Evolutionary conservation across 139 green algal species (phyloP), one percentile per base, ranked within the genome.

Genomic region (Klebsormidium nitens): DNA sequence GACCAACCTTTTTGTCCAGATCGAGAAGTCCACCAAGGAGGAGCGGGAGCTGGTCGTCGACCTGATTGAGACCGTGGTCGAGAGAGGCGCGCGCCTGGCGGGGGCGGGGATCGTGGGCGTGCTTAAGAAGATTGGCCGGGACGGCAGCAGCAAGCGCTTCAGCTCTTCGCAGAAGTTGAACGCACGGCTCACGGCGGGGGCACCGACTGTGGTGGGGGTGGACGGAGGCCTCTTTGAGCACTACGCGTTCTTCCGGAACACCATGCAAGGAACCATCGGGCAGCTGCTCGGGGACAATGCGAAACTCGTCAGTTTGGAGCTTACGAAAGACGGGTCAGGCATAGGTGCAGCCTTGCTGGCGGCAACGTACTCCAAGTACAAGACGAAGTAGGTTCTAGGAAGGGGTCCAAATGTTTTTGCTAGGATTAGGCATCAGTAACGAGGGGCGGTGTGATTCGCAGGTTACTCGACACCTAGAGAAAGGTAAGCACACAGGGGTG

Each of bases 151-250:
- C n/a, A n/a, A n/a, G n/a, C n/a, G n/a, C n/a, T n/a, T n/a, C n/a
- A n/a, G n/a, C n/a, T n/a, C 55, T 36, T 36, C 14, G 8, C 8
- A 36, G 55, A 63, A 63, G 55, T 55, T 23, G 23, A n/a, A 23
- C 23, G 23, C 46, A n/a, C 46, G 23, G 46, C 23, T 55, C 23
- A 46, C 34, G 32, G 35, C 60, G 29, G 61, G 28, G 26, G 29
- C 29, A 29, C 14, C 23, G 48, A 71, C 63, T 34, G 32, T 59
- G 31, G 63, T 73, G n/a, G 65, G 48, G 5, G 65, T 73, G 28
- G 65, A 73, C 23, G 65, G 65, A 23, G 65, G 65, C 32, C 58
- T 73, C 14, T 73, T 66, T 32, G 65, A 73, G 47, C 48, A 73
- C 36, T 73, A 73, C 65, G 28, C 65, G 23, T 8, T n/a, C 4